A percentile compares a stretch with the other conserved stretches of the same genome.
phyloP scores from a whole-genome alignment of 331 rosid genomes.

The Quercus lobata region DNA sequence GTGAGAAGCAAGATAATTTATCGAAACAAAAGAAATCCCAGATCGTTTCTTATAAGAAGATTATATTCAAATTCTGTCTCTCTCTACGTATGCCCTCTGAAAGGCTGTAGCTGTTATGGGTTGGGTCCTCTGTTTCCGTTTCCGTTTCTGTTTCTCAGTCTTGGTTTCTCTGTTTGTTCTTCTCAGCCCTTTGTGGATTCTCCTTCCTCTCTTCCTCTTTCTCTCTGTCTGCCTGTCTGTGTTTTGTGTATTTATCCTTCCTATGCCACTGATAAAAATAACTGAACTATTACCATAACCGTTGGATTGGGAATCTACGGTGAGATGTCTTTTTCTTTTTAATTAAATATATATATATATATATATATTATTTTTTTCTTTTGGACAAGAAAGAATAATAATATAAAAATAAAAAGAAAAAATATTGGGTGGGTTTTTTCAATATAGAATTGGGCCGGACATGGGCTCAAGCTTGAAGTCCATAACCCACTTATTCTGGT shows the following conservation, averaged over 20 bases:
- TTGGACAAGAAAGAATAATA: too few species aligned
- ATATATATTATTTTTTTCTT: accelerated
- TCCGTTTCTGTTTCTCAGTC: not conserved
- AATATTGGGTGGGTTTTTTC: too few species aligned
- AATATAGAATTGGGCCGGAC: too few species aligned
- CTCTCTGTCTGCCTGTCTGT: not conserved
- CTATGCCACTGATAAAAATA: constrained; percentile 11
- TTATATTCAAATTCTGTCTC: not conserved
- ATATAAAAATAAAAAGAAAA: too few species aligned
- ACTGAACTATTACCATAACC: constrained; percentile 24
- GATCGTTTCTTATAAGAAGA: constrained; percentile 13
- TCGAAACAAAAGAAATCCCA: constrained; percentile 14
- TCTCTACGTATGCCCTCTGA: not conserved
- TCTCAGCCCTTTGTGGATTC: constrained; percentile 22
- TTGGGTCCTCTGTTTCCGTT: not conserved
- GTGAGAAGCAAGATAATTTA: not conserved
- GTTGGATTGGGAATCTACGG: constrained; percentile 28
- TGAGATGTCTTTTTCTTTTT: constrained; percentile 4
- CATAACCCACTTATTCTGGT: not conserved
- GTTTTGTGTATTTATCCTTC: constrained; percentile 36
- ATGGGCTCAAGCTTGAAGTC: not conserved
- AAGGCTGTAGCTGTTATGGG: not conserved
- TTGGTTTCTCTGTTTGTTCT: not conserved
- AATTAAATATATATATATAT: not conserved
- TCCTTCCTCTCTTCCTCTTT: not conserved